Evolutionary conservation across 805 yeast genomes (phyloP).

Genomic region (Schwanniomyces occidentalis): DNA sequence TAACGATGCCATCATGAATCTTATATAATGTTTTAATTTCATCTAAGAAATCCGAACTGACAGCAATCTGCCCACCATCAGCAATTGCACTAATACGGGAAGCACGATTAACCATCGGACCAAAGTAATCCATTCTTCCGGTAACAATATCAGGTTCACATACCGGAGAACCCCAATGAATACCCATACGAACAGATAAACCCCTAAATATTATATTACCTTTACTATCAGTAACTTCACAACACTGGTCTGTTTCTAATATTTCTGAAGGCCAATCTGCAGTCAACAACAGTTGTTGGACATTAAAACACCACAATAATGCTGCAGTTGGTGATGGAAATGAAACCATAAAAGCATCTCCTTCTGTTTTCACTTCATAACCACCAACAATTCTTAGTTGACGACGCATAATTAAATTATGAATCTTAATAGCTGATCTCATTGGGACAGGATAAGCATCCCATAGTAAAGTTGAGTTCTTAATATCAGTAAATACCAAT

Average conservation of each 20-base stretch:
- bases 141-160: constrained; percentile 94
- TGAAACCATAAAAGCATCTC: constrained; percentile 98
- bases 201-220: constrained; percentile 75
- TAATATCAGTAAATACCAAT: constrained; percentile 95
- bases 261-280: constrained; percentile 98
- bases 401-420: constrained; percentile 91
- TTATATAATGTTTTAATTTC: constrained; percentile 63
- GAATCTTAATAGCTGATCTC: constrained; percentile 95
- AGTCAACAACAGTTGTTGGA: constrained; percentile 74
- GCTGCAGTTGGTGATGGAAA: constrained; percentile 93
- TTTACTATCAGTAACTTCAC: constrained; percentile 67
- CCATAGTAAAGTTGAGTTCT: constrained; percentile 92
- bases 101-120: constrained; percentile 97
- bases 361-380: constrained; percentile 98
- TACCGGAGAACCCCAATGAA: constrained; percentile 97
- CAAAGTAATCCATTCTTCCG: constrained; percentile 96
- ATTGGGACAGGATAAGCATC: constrained; percentile 89
- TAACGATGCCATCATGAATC: constrained; percentile 42
- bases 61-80: constrained; percentile 96
- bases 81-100: constrained; percentile 93
- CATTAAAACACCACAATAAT: constrained; percentile 89
- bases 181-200: constrained; percentile 94
- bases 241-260: constrained; percentile 78
- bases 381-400: constrained; percentile 93
- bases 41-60: constrained; percentile 76